phyloP scores from a whole-genome alignment of 179 eudicot species.

The Corrigiola litoralis region DNA sequence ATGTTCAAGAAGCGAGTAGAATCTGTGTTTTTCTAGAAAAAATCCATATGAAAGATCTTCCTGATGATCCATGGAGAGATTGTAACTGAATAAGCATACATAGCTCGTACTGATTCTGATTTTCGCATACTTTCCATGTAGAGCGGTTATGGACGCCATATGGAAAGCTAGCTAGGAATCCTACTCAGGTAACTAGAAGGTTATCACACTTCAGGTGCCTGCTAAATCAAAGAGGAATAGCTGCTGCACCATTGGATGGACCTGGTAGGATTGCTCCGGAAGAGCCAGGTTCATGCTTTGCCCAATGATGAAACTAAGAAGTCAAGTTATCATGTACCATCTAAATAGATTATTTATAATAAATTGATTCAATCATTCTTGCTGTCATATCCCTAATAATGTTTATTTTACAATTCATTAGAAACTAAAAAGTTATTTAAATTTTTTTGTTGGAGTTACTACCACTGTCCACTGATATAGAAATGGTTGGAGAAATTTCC shows the following conservation, averaged over 20 bases:
- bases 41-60: no score
- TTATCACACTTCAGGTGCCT: conserved; percentile 76
- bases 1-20: no score
- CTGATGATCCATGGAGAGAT: no score
- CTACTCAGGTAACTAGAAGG: conserved; percentile 43
- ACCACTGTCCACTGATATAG: no score
- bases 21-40: no score
- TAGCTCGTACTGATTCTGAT: not conserved
- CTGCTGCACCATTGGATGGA: conserved; percentile 74
- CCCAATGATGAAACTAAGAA: conserved; percentile 13
- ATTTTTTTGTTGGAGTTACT: not conserved
- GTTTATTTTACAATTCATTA: not conserved
- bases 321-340: not conserved
- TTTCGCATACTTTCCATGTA: conserved; percentile 4
- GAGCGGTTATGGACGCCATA: conserved; percentile 83
- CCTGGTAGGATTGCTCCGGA: conserved; percentile 56
- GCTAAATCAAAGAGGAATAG: conserved; percentile 86
- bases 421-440: not conserved
- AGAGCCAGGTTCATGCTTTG: conserved; percentile 73
- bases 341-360: not conserved
- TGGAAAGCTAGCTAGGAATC: conserved; percentile 58
- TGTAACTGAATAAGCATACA: no score
- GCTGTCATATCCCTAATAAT: not conserved
- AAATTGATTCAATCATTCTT: not conserved
- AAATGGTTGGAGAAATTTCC: no score